phyloP scores from a whole-genome alignment of 805 yeast genomes.

The Zygosaccharomyces siamensis region DNA sequence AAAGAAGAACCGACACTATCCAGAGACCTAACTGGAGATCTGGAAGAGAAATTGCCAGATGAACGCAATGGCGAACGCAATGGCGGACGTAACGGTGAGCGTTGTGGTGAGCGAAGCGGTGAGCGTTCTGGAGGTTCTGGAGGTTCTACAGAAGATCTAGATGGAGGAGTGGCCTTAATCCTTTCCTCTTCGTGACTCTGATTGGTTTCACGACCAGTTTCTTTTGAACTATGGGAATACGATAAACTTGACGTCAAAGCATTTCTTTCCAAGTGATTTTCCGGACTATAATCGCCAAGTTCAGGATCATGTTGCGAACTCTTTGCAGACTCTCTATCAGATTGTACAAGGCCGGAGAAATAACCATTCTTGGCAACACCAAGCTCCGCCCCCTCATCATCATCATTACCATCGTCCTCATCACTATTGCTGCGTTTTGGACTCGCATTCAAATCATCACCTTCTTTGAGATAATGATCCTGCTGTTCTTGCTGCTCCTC shows the following conservation, averaged over 20 bases:
- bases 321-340: slow-evolving; percentile 4
- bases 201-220: background rate
- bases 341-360: slow-evolving; percentile 15
- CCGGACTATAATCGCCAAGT: background rate
- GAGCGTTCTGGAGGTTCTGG: background rate
- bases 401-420: slow-evolving; percentile 9
- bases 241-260: slow-evolving; percentile 1
- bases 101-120: background rate
- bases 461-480: background rate
- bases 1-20: background rate
- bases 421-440: background rate
- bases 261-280: background rate
- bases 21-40: background rate
- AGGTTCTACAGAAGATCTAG: background rate
- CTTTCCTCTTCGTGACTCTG: background rate
- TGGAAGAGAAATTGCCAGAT: background rate
- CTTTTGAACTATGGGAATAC: slow-evolving; percentile 3
- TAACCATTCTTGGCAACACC: slow-evolving; percentile 24
- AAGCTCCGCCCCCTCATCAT: slow-evolving; percentile 12
- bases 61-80: too few species aligned
- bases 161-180: background rate
- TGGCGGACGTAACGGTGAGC: background rate
- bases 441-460: slow-evolving; percentile 6
- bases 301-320: background rate
- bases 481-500: slow-evolving; percentile 15